Percentiles rank a stretch among this genome's conserved stretches.
Conservation (phyloP, 1,284 basidiomycete genomes). For the Volvariella volvacea region DNA sequence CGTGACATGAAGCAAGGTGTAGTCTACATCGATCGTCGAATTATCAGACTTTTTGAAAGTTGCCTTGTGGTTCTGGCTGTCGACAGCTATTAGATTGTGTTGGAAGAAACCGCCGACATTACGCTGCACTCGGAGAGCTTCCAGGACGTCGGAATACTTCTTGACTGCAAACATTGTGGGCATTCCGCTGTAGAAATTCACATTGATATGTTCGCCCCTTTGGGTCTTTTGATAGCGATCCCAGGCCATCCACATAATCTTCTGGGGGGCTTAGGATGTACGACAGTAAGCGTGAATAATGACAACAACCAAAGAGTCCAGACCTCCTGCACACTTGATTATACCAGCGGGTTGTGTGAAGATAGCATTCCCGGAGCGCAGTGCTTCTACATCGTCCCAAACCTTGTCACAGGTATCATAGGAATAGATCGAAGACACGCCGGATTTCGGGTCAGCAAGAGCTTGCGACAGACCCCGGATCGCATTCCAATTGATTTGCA, state of each 20-base stretch:
- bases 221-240: slow-evolving; percentile 60
- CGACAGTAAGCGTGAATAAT: slow-evolving; percentile 2
- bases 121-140: slow-evolving; percentile 73
- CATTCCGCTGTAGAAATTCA: slow-evolving; percentile 90
- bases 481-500: slow-evolving; percentile 79
- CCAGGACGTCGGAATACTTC: slow-evolving; percentile 87
- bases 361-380: slow-evolving; percentile 78
- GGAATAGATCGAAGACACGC: slow-evolving; percentile 93
- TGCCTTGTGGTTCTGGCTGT: slow-evolving; percentile 65
- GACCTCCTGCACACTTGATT: slow-evolving; percentile 93
- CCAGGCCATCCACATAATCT: slow-evolving; percentile 96
- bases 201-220: slow-evolving; percentile 53
- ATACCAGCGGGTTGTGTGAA: slow-evolving; percentile 96
- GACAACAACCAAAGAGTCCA: slow-evolving; percentile 12
- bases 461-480: slow-evolving; percentile 79
- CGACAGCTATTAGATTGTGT: slow-evolving; percentile 79
- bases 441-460: slow-evolving; percentile 67
- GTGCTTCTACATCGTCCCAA: slow-evolving; percentile 73
- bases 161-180: slow-evolving; percentile 90
- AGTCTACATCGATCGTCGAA: slow-evolving; percentile 63
- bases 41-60: slow-evolving; percentile 79
- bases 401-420: slow-evolving; percentile 85
- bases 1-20: slow-evolving; percentile 82
- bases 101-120: slow-evolving; percentile 77
- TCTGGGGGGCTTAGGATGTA: slow-evolving; percentile 66